Percentiles rank a stretch among this genome's conserved stretches.
phyloP scores from a whole-genome alignment of 495 filamentous ascomycete genomes.

The Alectoria sarmentosa region DNA sequence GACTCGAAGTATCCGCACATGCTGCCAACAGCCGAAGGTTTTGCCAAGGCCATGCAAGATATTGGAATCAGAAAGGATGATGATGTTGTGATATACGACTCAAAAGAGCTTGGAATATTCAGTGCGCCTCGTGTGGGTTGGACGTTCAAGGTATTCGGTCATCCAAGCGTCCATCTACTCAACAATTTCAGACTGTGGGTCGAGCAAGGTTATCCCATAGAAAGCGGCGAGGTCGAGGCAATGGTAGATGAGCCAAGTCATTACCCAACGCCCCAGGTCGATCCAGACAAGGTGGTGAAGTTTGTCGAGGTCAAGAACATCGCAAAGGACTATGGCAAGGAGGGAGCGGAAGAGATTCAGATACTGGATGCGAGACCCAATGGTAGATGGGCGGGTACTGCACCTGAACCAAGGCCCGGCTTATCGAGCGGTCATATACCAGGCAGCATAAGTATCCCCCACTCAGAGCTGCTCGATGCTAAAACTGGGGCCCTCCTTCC shows the following conservation, averaged over 20 bases:
- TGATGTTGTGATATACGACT: constrained; percentile 88
- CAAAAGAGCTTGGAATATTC: constrained; percentile 82
- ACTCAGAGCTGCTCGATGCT: constrained; percentile 73
- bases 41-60: constrained; percentile 79
- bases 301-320: constrained; percentile 78
- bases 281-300: constrained; percentile 50
- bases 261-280: constrained; percentile 50
- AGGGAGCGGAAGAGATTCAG: constrained; percentile 73
- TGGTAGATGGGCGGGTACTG: constrained; percentile 73
- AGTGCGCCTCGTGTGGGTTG: constrained; percentile 87
- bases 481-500: constrained; percentile 74
- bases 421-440: constrained; percentile 91
- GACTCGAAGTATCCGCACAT: constrained; percentile 92
- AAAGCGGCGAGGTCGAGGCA: constrained; percentile 64
- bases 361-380: constrained; percentile 81
- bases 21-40: constrained; percentile 74
- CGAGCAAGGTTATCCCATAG: constrained; percentile 68
- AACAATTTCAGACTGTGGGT: constrained; percentile 94
- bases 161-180: constrained; percentile 79
- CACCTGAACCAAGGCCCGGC: constrained; percentile 80
- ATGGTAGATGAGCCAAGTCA: constrained; percentile 39
- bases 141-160: constrained; percentile 86
- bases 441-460: constrained; percentile 74
- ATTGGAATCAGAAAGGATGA: constrained; percentile 83
- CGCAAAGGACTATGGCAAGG: constrained; percentile 65